Percentiles rank a stretch among this genome's conserved stretches.
phyloP scores from a whole-genome alignment of 225 moss, liverwort and hornwort species.

The Asterella californica region DNA sequence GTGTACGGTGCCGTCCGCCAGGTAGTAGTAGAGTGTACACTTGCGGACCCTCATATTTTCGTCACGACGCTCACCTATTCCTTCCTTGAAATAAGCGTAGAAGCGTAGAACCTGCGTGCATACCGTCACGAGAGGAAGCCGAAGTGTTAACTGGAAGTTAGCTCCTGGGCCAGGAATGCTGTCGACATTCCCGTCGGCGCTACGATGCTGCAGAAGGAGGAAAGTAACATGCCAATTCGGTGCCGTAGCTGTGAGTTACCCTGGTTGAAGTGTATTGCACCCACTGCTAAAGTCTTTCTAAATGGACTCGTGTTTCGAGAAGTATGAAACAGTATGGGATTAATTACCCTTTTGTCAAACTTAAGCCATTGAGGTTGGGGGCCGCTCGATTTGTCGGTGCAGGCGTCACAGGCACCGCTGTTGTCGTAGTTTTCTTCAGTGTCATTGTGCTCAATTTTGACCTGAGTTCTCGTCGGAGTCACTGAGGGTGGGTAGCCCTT shows the following conservation, averaged over 20 bases:
- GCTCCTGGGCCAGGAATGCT: neutral
- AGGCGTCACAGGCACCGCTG: constrained; percentile 76
- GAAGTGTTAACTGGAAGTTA: neutral
- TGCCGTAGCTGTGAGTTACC: no score
- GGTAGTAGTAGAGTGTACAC: constrained; percentile 85
- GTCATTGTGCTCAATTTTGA: constrained; percentile 51
- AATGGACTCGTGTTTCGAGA: no score
- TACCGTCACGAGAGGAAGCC: neutral
- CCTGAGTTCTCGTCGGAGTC: constrained; percentile 41
- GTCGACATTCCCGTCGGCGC: no score
- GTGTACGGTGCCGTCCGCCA: constrained; percentile 79
- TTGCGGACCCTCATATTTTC: constrained; percentile 85
- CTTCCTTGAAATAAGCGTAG: constrained; percentile 86
- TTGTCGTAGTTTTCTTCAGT: constrained; percentile 84
- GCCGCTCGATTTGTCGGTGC: constrained; percentile 64
- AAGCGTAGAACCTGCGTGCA: constrained; percentile 64
- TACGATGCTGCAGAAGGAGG: neutral
- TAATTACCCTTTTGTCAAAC: constrained; percentile 59
- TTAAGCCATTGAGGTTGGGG: constrained; percentile 83
- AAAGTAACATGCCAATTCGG: no score
- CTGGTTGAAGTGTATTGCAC: no score
- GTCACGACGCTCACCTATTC: constrained; percentile 81
- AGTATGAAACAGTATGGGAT: no score
- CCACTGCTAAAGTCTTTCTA: no score
- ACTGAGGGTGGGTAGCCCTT: constrained; percentile 43